Conservation (phyloP, 2,329 filamentous ascomycete species). For the Monosporascus sp. region DNA sequence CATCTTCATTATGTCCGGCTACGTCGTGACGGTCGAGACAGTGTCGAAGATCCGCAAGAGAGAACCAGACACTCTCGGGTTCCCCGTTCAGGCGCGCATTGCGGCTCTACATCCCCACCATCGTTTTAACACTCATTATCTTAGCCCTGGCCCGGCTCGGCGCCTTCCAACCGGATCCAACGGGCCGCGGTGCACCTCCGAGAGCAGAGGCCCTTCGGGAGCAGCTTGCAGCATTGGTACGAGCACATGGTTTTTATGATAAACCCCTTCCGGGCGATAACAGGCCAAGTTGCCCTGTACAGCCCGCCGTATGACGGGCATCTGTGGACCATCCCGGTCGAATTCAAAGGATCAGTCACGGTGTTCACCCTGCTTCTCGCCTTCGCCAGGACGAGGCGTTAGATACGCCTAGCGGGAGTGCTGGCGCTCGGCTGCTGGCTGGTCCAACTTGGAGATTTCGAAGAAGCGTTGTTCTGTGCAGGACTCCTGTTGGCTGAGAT, state of each 20-base stretch:
- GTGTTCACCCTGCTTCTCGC: slow-evolving; percentile 15
- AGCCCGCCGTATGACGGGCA: slow-evolving; percentile 19
- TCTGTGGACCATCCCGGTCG: slow-evolving; percentile 18
- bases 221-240: slow-evolving; percentile 28
- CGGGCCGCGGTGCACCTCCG: background rate
- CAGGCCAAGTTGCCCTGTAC: slow-evolving; percentile 27
- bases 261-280: slow-evolving; percentile 24
- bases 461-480: slow-evolving; percentile 13
- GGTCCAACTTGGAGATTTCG: slow-evolving; percentile 9
- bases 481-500: slow-evolving; percentile 19
- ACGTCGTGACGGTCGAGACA: slow-evolving; percentile 26
- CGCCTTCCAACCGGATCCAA: background rate
- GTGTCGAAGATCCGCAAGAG: slow-evolving; percentile 16
- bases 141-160: slow-evolving; percentile 1
- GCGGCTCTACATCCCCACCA: slow-evolving; percentile 25
- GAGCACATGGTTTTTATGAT: slow-evolving; percentile 14
- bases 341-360: slow-evolving; percentile 14
- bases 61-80: slow-evolving; percentile 11
- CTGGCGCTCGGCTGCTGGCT: slow-evolving; percentile 6
- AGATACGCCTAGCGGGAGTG: slow-evolving; percentile 10
- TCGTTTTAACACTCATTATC: slow-evolving; percentile 16
- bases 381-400: slow-evolving; percentile 8
- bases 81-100: slow-evolving; percentile 23
- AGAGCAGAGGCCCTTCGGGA: slow-evolving; percentile 9
- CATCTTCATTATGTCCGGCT: slow-evolving; percentile 31